Base-by-base conservation (phyloP, 2,329 filamentous ascomycete genomes). In the Lasiodiplodia sp. region DNA sequence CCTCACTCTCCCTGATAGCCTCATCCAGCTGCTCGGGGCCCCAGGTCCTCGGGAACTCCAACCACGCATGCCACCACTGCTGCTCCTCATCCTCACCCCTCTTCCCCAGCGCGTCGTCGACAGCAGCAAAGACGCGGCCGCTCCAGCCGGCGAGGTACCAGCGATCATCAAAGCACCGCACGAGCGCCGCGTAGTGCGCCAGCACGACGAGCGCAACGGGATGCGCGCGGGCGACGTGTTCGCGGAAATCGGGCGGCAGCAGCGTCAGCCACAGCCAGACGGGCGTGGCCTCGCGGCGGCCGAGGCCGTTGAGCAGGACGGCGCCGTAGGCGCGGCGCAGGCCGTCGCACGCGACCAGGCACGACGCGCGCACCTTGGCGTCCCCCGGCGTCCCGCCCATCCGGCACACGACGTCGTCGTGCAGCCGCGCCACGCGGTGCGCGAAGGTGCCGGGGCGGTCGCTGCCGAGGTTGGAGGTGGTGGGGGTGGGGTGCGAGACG, bases 121-220 rank as follows among this genome's bases (percentile, higher is more conserved):
- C 4, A 10, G 52, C 51, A 4, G 2, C 34, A 4, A 44, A 47
- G 12, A 56, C 49, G 14, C n/a, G 37, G 25, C 8, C n/a, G 37
- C 51, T 66, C 63, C 63, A 66, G 4, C 63, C 14, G 0, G 16
- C 23, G 18, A 66, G 51, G 14, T 66, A 47, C 63, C 63, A 56
- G 21, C 63, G 49, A 7, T 66, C 34, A 2, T 11, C 14, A 16
- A 55, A 31, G 63, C 63, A 66, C 8, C 38, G 23, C 8, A 66
- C 34, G 16, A 66, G 8, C 2, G 49, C 63, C 4, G 63, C 52
- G 37, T 31, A 66, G 18, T 66, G 51, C 3, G 31, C 63, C 7
- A 66, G 34, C 7, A 66, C 14, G 21, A 66, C 14, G 3, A 66
- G 38, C 3, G 63, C 63, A 4, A 66, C 52, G 4, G 63, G 52